Base-by-base conservation (phyloP, 768 basidiomycete species). In the Phaeolepiota aurea region DNA sequence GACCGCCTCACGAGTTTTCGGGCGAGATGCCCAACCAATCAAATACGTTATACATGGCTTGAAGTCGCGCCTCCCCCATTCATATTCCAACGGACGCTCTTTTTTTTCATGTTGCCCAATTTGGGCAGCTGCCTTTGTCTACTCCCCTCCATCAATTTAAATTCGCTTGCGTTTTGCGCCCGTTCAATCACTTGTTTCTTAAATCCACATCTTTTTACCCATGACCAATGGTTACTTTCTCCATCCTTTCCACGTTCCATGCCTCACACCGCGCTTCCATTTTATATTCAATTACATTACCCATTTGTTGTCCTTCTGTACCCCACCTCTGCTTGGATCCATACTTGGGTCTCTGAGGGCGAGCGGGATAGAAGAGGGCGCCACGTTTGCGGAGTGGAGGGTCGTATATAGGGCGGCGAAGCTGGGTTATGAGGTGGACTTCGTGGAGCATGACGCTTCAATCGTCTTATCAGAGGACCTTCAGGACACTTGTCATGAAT, bases 321-420 rank as follows among this genome's bases (percentile, higher is more conserved):
- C 68, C 53, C 78, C 78, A 77, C 74, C 68, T 74, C 63, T 54
- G 54, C 57, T 53, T 49, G 45, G 48, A 56, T 46, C 48, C 49
- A 48, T 37, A 46, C 45, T 4, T 20, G 37, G 10, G 44, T 45
- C 43, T 46, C 54, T 40, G 73, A 71, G 77, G 80, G 81, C 64
- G 74, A 62, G 82, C 54, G 65, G 62, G 70, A 57, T 64, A 63
- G 66, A 76, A 85, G 83, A 86, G 82, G 82, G 82, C 82, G 66
- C 65, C 76, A 68, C 65, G 74, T 65, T 57, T 61, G 59, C 37
- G 14, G 45, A 37, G 20, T 52, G 51, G 25, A 36, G 46, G 43
- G 42, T 50, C 43, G 49, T 46, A n/a, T n/a, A n/a, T n/a, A 38
- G 50, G 44, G 40, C 44, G 41, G 37, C n/a, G 46, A 47, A 18